A percentile compares a stretch with the other conserved stretches of the same genome.
phyloP scores from a whole-genome alignment of 176 grass and related monocot genomes.

The Oryza meridionalis region DNA sequence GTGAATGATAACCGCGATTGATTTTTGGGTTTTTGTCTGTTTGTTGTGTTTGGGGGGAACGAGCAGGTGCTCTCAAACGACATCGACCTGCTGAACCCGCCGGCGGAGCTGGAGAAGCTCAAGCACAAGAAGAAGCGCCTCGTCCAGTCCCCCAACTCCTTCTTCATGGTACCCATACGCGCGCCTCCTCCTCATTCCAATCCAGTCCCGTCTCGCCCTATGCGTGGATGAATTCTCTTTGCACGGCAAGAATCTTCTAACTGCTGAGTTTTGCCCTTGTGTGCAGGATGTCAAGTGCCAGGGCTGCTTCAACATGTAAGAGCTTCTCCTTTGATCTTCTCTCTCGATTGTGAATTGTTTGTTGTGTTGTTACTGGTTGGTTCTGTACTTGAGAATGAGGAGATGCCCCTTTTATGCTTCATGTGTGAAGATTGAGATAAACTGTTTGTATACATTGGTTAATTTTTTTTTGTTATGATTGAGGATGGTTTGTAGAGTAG shows the following conservation, averaged over 20 bases:
- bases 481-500: background rate
- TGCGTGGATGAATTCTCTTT: no score
- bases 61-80: conserved; percentile 79
- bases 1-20: no score
- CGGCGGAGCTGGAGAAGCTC: conserved; percentile 77
- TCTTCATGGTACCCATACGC: conserved; percentile 96
- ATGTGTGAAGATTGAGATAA: background rate
- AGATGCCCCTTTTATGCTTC: background rate
- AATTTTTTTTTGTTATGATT: background rate
- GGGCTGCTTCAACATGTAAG: conserved; percentile 64
- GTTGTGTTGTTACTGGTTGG: background rate
- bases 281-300: conserved; percentile 58
- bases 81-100: conserved; percentile 84
- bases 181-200: background rate
- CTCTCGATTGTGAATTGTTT: no score
- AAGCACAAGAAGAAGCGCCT: conserved; percentile 96
- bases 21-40: no score
- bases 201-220: background rate
- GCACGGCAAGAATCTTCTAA: no score
- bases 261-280: background rate
- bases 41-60: no score
- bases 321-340: background rate
- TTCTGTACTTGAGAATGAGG: background rate
- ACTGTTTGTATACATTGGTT: no score
- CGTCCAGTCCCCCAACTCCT: conserved; percentile 83